Evolutionary conservation across 2,329 filamentous ascomycete genomes (phyloP), one percentile per base, ranked within the genome.

Genomic region (Cordyceps cateniannulata): DNA sequence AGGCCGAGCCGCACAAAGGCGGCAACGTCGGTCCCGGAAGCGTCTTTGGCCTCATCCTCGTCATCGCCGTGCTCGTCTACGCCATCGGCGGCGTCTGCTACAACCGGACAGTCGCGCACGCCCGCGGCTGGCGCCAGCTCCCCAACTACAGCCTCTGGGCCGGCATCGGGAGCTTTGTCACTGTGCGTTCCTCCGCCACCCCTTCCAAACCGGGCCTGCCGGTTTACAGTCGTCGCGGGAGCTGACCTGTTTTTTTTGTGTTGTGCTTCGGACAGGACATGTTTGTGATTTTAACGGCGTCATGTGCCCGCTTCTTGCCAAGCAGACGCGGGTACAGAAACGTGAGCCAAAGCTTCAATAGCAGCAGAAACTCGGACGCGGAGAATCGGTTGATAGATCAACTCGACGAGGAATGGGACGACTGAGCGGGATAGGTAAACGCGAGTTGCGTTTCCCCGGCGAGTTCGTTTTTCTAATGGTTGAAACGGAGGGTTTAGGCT

Each of bases 321-420:
- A 79, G 79, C 40, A 80, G 84, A 64, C 75, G 86, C 60, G 88
- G 89, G 10, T 93, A 93, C 72, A 84, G 80, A 62, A 79, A 85
- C 47, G 77, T 93, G 25, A 82, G 81, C 42, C 75, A 79, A 16
- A 83, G 81, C 52, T 77, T 81, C 12, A 80, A 72, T 65, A 77
- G 79, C 44, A 74, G 76, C 63, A 71, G 79, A 66, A 78, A 78
- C 68, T 73, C 80, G 60, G 93, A 97, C 62, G 93, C 92, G 60
- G 95, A 98, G 76, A 97, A 98, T 73, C 80, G 92, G 64, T 76
- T 98, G 67, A 98, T 99, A 72, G 93, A 98, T 73, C 91, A 97
- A 74, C 80, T 97, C 62, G 95, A 98, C 69, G 93, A 98, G 73
- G 93, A 97, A 72, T 98, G 93, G 93, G 93, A 97, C 67, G 93